A percentile compares a stretch with the other conserved stretches of the same genome.
Conservation (phyloP, 1,139 yeast genomes). For the Yamadazyma oceani region DNA sequence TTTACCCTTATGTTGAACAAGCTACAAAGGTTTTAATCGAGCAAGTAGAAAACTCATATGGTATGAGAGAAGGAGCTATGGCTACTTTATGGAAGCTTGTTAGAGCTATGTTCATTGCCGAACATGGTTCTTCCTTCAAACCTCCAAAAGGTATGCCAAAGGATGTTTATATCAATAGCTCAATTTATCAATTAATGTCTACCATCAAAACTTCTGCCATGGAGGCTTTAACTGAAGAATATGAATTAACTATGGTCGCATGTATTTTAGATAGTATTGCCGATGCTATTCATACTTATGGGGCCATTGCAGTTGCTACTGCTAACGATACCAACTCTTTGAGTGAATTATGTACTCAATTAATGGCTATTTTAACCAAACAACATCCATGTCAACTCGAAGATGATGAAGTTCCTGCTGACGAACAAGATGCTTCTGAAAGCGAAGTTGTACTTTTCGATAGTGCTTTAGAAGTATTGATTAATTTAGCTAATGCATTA, state of each 20-base stretch:
- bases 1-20: constrained; percentile 75
- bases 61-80: constrained; percentile 87
- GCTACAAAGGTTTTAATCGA: constrained; percentile 65
- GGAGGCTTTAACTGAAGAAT: constrained; percentile 69
- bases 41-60: constrained; percentile 83
- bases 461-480: constrained; percentile 81
- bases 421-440: constrained; percentile 75
- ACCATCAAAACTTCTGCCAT: constrained; percentile 68
- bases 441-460: constrained; percentile 84
- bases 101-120: constrained; percentile 65
- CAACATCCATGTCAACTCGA: constrained; percentile 80
- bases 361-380: constrained; percentile 71
- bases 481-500: constrained; percentile 70
- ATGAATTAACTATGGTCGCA: constrained; percentile 78
- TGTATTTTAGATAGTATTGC: constrained; percentile 74
- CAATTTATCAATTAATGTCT: constrained; percentile 59
- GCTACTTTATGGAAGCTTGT: constrained; percentile 81
- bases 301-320: constrained; percentile 70
- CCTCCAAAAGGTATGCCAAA: constrained; percentile 77
- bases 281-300: constrained; percentile 69
- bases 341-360: constrained; percentile 67
- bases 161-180: constrained; percentile 56
- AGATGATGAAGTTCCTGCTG: constrained; percentile 53
- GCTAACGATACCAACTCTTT: constrained; percentile 58
- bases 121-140: constrained; percentile 48